Conservation (phyloP, 176 grass and related monocot genomes). For the Aegilops longissima region DNA sequence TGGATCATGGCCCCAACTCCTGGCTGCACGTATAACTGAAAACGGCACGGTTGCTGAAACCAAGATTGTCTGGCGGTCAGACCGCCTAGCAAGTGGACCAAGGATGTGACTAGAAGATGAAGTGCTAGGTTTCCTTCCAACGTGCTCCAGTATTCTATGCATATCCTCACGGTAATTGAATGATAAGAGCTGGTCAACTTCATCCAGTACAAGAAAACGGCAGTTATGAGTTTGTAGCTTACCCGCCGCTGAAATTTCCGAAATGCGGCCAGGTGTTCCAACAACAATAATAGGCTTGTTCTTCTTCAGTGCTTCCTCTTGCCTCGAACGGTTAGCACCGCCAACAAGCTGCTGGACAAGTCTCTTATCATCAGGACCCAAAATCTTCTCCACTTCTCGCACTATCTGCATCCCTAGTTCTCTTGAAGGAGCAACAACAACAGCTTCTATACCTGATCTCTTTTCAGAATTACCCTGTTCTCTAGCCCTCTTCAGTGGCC, state of each 20-base stretch:
- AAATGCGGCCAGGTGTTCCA: conserved; percentile 86
- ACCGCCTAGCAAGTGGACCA: conserved; percentile 67
- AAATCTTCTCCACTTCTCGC: conserved; percentile 74
- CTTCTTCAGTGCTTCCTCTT: conserved; percentile 94
- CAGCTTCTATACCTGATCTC: conserved; percentile 72
- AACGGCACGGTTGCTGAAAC: conserved; percentile 94
- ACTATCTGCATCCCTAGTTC: conserved; percentile 97
- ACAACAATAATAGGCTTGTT: conserved; percentile 85
- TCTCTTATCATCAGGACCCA: conserved; percentile 78
- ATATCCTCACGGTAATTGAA: conserved; percentile 97
- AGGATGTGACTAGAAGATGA: conserved; percentile 64
- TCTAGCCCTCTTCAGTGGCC: conserved; percentile 56
- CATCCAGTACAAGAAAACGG: conserved; percentile 87
- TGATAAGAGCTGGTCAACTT: conserved; percentile 90
- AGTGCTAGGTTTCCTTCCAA: conserved; percentile 61
- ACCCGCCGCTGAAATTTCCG: conserved; percentile 86
- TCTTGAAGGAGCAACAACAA: conserved; percentile 92
- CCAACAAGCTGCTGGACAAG: conserved; percentile 91
- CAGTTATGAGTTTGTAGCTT: conserved; percentile 86
- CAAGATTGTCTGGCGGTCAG: conserved; percentile 83
- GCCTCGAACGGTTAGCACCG: conserved; percentile 81
- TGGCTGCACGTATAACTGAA: conserved; percentile 84
- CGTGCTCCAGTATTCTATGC: conserved; percentile 93
- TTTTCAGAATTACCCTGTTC: conserved; percentile 47
- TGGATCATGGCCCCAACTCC: conserved; percentile 81